phyloP scores from a whole-genome alignment of 2,329 filamentous ascomycete genomes.

The Nannizziopsis barbatae region DNA sequence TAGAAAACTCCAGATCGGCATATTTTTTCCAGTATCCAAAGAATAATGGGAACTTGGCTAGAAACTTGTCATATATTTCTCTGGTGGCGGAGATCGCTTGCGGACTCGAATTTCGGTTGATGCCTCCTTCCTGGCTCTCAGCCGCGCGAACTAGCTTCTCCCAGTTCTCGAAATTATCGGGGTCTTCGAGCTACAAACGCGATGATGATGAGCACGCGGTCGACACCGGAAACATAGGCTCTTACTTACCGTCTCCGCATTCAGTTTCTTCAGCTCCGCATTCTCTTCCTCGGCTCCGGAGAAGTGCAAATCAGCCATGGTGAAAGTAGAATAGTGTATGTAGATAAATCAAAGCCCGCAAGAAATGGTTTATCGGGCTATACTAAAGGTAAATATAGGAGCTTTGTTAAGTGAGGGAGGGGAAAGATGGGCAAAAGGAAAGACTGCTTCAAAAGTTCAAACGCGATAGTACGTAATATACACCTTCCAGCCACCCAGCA shows the following conservation, averaged over 20 bases:
- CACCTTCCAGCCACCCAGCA: background rate
- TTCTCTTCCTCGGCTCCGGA: conserved; percentile 71
- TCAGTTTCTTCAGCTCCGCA: conserved; percentile 67
- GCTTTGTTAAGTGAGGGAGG: conserved; percentile 3
- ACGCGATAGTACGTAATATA: conserved; percentile 5
- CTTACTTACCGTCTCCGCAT: conserved; percentile 59
- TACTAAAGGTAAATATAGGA: conserved; percentile 12
- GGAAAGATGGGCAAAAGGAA: background rate
- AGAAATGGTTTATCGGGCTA: background rate
- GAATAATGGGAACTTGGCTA: conserved; percentile 85
- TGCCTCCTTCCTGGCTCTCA: conserved; percentile 76
- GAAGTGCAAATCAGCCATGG: conserved; percentile 63
- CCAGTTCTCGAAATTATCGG: conserved; percentile 91
- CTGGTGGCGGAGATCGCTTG: conserved; percentile 80
- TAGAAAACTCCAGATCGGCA: conserved; percentile 92
- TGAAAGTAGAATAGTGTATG: conserved; percentile 11
- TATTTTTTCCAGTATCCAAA: conserved; percentile 99
- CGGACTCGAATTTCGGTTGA: conserved; percentile 93
- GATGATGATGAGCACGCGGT: conserved; percentile 12
- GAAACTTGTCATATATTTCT: conserved; percentile 81
- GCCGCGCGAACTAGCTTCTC: conserved; percentile 78
- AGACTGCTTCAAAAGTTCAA: background rate
- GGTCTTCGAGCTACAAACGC: conserved; percentile 48
- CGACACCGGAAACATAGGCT: background rate
- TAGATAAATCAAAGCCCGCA: background rate